A percentile compares a stretch with the other conserved stretches of the same genome.
Conservation (phyloP, 805 yeast species). For the Zygotorulaspora danielsina region DNA sequence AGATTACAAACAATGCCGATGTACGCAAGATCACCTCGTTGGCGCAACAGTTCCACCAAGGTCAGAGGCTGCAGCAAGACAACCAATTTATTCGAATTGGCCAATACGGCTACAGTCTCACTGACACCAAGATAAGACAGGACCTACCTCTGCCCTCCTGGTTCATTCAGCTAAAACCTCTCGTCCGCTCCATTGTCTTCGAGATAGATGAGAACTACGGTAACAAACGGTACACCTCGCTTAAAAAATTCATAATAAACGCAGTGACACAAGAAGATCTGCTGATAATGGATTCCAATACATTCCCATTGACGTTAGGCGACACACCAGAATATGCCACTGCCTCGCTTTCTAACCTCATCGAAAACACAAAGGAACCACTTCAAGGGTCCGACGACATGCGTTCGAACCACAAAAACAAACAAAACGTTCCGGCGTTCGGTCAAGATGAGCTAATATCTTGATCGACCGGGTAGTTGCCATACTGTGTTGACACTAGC, state of each 20-base stretch:
- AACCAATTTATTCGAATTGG: slow-evolving; percentile 28
- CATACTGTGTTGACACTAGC: no score
- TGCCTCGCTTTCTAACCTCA: neutral
- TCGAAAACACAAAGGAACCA: slow-evolving; percentile 6
- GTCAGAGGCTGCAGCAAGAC: slow-evolving; percentile 20
- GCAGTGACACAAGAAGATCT: slow-evolving; percentile 41
- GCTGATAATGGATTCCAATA: slow-evolving; percentile 20
- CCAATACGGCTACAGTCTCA: slow-evolving; percentile 28
- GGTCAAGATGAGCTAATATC: slow-evolving; percentile 31
- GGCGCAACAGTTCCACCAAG: slow-evolving; percentile 20
- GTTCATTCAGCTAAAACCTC: slow-evolving; percentile 30
- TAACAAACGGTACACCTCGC: slow-evolving; percentile 35
- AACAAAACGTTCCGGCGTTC: slow-evolving; percentile 25
- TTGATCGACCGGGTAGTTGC: no score
- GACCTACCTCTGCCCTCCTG: slow-evolving; percentile 30
- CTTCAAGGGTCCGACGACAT: slow-evolving; percentile 4
- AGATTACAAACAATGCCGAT: slow-evolving; percentile 9
- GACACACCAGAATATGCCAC: slow-evolving; percentile 22
- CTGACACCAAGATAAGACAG: slow-evolving; percentile 28
- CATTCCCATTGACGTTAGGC: slow-evolving; percentile 18
- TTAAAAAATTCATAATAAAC: slow-evolving; percentile 40
- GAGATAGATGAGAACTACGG: slow-evolving; percentile 37
- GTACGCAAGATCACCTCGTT: slow-evolving; percentile 9
- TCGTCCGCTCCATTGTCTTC: slow-evolving; percentile 35
- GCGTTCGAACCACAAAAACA: neutral